phyloP scores from a whole-genome alignment of 345 rosid species.

The Bruguiera parviflora region DNA sequence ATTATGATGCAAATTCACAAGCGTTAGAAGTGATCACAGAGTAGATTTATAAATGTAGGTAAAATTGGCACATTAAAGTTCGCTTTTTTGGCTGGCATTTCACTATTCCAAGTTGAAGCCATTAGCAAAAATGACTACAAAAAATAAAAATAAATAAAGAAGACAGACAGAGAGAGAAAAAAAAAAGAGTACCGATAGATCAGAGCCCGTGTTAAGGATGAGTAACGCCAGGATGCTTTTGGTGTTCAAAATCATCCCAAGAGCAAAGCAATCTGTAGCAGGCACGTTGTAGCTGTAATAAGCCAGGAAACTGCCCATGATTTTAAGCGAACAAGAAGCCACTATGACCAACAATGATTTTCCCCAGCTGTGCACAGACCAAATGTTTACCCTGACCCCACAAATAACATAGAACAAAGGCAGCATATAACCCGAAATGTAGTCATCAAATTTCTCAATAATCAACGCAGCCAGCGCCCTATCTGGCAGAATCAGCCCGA shows the following conservation, averaged over 20 bases:
- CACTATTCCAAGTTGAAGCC: too few species aligned
- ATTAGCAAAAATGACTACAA: too few species aligned
- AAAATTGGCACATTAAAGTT: too few species aligned
- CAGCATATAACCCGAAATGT: constrained; percentile 34
- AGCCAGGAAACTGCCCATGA: not conserved
- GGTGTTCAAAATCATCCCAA: constrained; percentile 16
- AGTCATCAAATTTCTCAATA: constrained; percentile 39
- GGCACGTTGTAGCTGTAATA: not conserved
- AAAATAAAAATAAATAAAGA: not conserved
- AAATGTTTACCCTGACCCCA: constrained; percentile 25
- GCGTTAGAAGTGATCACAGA: not conserved
- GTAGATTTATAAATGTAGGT: not conserved
- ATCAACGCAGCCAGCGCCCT: constrained; percentile 28
- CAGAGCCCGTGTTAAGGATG: constrained; percentile 38
- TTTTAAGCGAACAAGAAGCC: constrained; percentile 4
- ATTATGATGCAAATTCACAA: not conserved
- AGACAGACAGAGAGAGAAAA: not conserved
- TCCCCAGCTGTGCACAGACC: not conserved
- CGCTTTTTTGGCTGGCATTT: too few species aligned
- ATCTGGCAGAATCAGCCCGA: constrained; percentile 46
- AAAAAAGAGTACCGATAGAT: constrained; percentile 17
- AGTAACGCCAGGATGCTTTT: constrained; percentile 28
- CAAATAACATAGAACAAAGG: constrained; percentile 33
- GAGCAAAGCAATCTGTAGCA: constrained; percentile 16
- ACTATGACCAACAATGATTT: not conserved